Conservation (phyloP, 257 asterid species). For the Leonotis leonurus region DNA sequence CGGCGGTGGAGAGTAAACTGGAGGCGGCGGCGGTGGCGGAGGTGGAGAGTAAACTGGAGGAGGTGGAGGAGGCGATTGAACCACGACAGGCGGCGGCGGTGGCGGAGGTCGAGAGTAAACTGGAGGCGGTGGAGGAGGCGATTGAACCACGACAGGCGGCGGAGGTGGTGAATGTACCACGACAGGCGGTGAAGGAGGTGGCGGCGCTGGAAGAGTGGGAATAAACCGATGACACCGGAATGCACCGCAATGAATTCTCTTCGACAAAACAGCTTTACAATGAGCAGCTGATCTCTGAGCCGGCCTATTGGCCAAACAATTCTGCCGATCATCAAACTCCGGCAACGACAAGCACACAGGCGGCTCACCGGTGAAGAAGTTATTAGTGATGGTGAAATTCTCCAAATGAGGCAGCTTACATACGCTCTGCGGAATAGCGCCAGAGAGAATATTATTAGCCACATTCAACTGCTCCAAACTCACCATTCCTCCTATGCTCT, state of each 20-base stretch:
- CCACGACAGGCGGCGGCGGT: constrained; percentile 26
- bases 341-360: constrained; percentile 61
- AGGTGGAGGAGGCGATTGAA: constrained; percentile 26
- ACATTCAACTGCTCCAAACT: constrained; percentile 82
- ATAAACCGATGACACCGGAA: constrained; percentile 59
- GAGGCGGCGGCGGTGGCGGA: constrained; percentile 16
- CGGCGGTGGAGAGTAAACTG: background rate
- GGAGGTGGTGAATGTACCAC: constrained; percentile 29
- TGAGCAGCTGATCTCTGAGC: constrained; percentile 49
- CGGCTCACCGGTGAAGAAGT: constrained; percentile 77
- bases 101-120: constrained; percentile 19
- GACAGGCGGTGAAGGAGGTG: constrained; percentile 41
- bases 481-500: constrained; percentile 47
- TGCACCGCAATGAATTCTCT: constrained; percentile 63
- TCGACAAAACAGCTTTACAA: constrained; percentile 48
- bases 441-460: constrained; percentile 56
- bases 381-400: constrained; percentile 58
- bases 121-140: constrained; percentile 21
- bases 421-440: constrained; percentile 55
- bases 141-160: constrained; percentile 27
- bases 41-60: constrained; percentile 28
- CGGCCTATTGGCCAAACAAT: constrained; percentile 66
- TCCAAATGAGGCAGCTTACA: constrained; percentile 55
- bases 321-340: constrained; percentile 46
- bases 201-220: constrained; percentile 61